A percentile compares a stretch with the other conserved stretches of the same genome.
These are phyloP conservation scores for Sclerotinia minor DNA, from an alignment of 2,329 filamentous ascomycete species.

Conservation along the genomic window DNA sequence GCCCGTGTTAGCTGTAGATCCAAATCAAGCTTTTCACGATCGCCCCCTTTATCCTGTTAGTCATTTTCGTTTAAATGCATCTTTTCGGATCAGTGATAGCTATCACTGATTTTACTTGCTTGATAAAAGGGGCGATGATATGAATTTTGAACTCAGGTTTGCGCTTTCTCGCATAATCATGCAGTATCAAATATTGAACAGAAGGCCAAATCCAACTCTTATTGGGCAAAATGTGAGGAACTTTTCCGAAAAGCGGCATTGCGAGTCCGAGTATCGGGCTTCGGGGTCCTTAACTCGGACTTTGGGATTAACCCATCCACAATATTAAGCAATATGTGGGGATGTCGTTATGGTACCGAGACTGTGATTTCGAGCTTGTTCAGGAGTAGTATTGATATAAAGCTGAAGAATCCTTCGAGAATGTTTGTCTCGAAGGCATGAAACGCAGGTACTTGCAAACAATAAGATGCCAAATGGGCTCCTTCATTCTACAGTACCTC, in stretches of 20 bases:
- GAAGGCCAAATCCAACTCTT: neutral
- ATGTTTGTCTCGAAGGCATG: neutral
- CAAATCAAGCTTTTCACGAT: neutral
- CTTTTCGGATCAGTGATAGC: constrained; percentile 10
- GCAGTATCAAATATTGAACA: neutral
- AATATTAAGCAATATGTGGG: constrained; percentile 1
- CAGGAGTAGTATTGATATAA: neutral
- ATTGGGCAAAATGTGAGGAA: neutral
- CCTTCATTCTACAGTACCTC: neutral
- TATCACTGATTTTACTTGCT: constrained; percentile 7
- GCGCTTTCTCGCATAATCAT: neutral
- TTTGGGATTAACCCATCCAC: constrained; percentile 9
- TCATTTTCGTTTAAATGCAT: constrained; percentile 3
- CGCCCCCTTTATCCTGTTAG: constrained; percentile 14
- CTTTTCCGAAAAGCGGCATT: constrained; percentile 9
- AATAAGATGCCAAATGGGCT: neutral
- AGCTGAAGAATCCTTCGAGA: neutral
- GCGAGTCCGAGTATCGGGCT: constrained; percentile 22
- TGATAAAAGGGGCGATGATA: neutral
- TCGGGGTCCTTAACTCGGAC: neutral
- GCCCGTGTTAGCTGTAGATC: constrained; percentile 1
- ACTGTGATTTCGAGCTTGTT: neutral
- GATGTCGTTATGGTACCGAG: constrained; percentile 3
- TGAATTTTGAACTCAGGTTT: neutral
- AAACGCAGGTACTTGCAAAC: neutral